Evolutionary conservation across 139 green algal species (phyloP), one percentile per base, ranked within the genome.

Genomic region (Chlamydomonas schloesseri): DNA sequence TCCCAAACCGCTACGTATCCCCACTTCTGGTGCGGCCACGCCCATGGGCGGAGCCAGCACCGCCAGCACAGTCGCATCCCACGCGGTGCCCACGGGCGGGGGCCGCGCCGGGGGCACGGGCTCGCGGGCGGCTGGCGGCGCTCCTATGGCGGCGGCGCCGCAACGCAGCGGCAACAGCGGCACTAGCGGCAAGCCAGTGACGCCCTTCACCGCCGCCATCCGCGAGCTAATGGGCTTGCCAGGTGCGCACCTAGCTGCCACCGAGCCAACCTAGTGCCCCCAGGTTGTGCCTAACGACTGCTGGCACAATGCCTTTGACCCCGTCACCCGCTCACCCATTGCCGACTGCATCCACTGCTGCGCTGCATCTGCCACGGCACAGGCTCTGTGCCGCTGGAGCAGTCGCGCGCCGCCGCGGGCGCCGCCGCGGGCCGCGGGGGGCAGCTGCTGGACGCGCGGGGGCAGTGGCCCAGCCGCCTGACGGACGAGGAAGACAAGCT

Each of bases 141-240:
- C 23, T n/a, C 37, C 29, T 8, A 50, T 50, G 42, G 42, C 42
- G 42, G 42, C 42, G 42, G 42, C 42, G 42, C 42, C 42, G 42
- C 42, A 50, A 8, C 42, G 42, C 42, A 50, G 42, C 42, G 42
- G 42, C 42, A 5, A 50, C 42, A 50, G 42, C 42, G 42, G 42
- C 42, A 50, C 42, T 5, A 50, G 42, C 42, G 42, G 42, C 81
- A 86, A 83, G 73, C 77, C 84, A 0, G 46, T 84, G n/a, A 90
- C 81, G 28, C 89, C 89, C 29, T 92, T 92, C 89, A 92, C 89
- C 0, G 75, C 86, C 21, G 89, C 89, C n/a, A 87, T 90, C 33
- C 74, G 74, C 24, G 85, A 92, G 82, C 82, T 92, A 17, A 92
- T 92, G 86, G 89, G 89, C 1, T 67, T 93, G 53, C 89, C 89